Conservation (phyloP, 768 basidiomycete genomes). For the Naganishia onofrii region DNA sequence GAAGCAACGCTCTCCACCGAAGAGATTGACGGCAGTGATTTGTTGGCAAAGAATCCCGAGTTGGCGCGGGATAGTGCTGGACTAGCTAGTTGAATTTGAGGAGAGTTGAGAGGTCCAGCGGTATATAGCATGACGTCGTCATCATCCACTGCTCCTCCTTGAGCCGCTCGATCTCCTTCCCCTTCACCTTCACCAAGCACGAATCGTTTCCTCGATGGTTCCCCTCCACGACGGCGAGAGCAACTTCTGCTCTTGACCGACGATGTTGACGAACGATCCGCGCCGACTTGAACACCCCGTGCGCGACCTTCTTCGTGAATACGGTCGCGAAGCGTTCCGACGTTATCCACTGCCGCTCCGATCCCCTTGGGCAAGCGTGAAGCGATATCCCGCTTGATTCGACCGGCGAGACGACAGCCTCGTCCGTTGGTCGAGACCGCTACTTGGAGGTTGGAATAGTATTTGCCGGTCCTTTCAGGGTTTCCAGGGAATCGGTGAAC, state of each 20-base stretch:
- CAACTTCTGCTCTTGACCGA: constrained; percentile 18
- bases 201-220: constrained; percentile 6
- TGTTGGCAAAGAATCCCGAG: constrained; percentile 26
- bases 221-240: constrained; percentile 3
- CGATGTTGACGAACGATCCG: constrained; percentile 6
- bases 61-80: constrained; percentile 38
- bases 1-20: constrained; percentile 9
- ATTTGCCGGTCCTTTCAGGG: constrained; percentile 33
- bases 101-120: constrained; percentile 51
- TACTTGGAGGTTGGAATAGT: constrained; percentile 56
- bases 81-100: constrained; percentile 52
- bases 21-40: constrained; percentile 2
- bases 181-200: constrained; percentile 1
- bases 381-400: constrained; percentile 79
- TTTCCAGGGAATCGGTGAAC: constrained; percentile 68
- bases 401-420: constrained; percentile 77
- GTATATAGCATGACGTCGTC: constrained; percentile 28
- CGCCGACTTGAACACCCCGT: constrained; percentile 10
- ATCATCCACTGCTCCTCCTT: constrained; percentile 52
- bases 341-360: constrained; percentile 69
- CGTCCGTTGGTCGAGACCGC: constrained; percentile 87
- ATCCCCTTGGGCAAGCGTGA: constrained; percentile 67
- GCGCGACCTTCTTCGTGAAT: constrained; percentile 30
- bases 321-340: constrained; percentile 64
- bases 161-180: neutral